Base-by-base conservation (phyloP, 1,139 yeast genomes). In the Geotrichum cucujoidarum region DNA sequence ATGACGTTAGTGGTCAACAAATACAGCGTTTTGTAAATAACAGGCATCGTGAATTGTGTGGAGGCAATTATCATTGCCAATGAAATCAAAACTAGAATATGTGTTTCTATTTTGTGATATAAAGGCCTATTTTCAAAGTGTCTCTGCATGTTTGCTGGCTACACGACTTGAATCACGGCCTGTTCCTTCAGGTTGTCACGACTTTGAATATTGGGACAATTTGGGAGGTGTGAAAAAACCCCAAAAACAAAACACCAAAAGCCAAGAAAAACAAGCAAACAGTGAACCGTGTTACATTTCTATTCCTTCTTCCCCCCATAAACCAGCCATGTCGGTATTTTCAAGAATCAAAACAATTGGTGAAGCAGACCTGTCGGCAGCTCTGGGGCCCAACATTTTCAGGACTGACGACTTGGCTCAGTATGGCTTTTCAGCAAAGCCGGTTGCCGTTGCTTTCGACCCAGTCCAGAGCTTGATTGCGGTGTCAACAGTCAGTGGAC, bases 401-500 rank as follows among this genome's bases (percentile, higher is more conserved):
- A 53, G 54, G 37, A 48, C 62, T 4, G 67, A 64, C 45, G 64
- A 60, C 49, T 59, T 75, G 43, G 73, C 73, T 30, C 64, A 74
- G 25, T 79, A 76, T 59, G 90, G 90, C 2, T 59, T 82, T 39
- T 65, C 71, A 20, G 87, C 88, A 2, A 70, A 66, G 16, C 76
- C 86, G 2, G 68, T 78, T 22, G 80, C 86, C 0, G 66, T 81
- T 38, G 95, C 95, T 0, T 86, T 74, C 64, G 97, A 92, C 63
- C 95, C 95, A 1, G 82, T 87, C 0, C 98, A 92, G 62, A 80
- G 95, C 43, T 72, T 92, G 38, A 66, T 89, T 56, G 97, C 97
- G 0, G 70, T 88, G 0, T 83, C 94, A 2, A 88, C 96, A 0
- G 78, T 74, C 37, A 63, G 67, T 11, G 87, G 89, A 40, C 80